Percentiles rank a stretch among this genome's conserved stretches.
These are phyloP conservation scores for Starmera pachycereana DNA, from an alignment of 805 yeast genomes.

Conservation along the genomic window DNA sequence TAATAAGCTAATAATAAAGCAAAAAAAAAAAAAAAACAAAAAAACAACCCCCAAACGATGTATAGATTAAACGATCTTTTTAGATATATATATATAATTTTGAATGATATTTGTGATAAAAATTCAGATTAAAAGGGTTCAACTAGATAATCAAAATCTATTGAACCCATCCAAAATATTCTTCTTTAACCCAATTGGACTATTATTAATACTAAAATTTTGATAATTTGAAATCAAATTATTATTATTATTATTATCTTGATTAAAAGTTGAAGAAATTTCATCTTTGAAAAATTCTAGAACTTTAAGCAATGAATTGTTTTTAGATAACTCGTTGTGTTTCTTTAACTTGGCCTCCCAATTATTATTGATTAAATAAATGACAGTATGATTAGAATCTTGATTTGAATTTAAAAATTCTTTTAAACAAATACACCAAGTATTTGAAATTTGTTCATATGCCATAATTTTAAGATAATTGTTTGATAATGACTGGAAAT, in stretches of 20 bases:
- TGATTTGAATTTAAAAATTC: conserved; percentile 17
- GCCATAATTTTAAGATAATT: conserved; percentile 37
- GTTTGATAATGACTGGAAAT: conserved; percentile 39
- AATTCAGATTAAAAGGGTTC: neutral
- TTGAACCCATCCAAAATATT: conserved; percentile 2
- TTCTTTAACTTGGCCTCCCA: conserved; percentile 31
- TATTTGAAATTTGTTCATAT: conserved; percentile 49
- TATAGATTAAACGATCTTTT: neutral
- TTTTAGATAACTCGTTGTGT: conserved; percentile 32
- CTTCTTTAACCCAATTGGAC: conserved; percentile 13
- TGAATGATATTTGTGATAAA: neutral
- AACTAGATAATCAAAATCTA: neutral
- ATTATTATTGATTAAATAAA: conserved; percentile 25
- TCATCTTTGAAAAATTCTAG: conserved; percentile 34
- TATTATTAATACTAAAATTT: conserved; percentile 14
- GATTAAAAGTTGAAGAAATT: conserved; percentile 19
- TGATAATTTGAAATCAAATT: conserved; percentile 7
- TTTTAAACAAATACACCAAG: conserved; percentile 41
- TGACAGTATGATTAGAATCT: conserved; percentile 20
- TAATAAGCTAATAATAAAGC: neutral
- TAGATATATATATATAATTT: neutral
- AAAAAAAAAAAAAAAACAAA: too few relatives aligned
- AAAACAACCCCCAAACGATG: too few relatives aligned
- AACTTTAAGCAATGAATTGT: conserved; percentile 32
- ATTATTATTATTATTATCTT: conserved; percentile 8